Percentiles rank a stretch among this genome's conserved stretches.
Conservation (phyloP, 169 alveolate species). For the Plasmodium berghei region DNA sequence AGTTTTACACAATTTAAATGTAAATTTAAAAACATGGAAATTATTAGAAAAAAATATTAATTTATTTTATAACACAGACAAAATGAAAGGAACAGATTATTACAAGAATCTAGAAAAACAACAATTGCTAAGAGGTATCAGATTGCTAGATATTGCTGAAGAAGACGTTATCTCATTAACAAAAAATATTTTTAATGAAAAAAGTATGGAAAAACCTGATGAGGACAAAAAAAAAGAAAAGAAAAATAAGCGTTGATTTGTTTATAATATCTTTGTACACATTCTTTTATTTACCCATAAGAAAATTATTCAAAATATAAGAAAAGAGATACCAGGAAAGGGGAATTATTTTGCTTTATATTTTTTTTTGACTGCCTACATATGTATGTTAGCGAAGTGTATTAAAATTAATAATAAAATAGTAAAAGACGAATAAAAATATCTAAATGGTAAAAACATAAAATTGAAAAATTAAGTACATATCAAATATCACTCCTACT, state of each 20-base stretch:
- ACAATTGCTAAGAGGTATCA: constrained; percentile 64
- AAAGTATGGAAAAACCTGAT: constrained; percentile 6
- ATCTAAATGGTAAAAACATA: no score
- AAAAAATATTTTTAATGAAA: constrained; percentile 13
- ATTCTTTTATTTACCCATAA: not conserved
- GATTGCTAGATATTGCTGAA: constrained; percentile 62
- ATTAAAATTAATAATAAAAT: no score
- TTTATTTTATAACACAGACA: constrained; percentile 72
- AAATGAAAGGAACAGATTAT: constrained; percentile 73
- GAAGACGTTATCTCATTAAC: constrained; percentile 71
- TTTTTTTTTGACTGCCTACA: no score
- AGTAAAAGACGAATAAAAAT: no score
- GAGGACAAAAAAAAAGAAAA: constrained; percentile 19
- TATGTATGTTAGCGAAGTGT: no score
- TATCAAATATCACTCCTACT: no score
- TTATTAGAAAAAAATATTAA: constrained; percentile 66
- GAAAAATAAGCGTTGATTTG: no score
- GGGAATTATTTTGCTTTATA: no score
- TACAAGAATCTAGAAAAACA: constrained; percentile 67
- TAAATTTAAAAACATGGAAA: constrained; percentile 69
- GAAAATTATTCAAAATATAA: not conserved
- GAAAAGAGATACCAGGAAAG: not conserved
- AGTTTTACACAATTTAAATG: constrained; percentile 58
- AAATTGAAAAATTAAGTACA: no score
- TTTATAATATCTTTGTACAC: no score